phyloP scores from a whole-genome alignment of 768 basidiomycete genomes.

The Amanita rimosa region DNA sequence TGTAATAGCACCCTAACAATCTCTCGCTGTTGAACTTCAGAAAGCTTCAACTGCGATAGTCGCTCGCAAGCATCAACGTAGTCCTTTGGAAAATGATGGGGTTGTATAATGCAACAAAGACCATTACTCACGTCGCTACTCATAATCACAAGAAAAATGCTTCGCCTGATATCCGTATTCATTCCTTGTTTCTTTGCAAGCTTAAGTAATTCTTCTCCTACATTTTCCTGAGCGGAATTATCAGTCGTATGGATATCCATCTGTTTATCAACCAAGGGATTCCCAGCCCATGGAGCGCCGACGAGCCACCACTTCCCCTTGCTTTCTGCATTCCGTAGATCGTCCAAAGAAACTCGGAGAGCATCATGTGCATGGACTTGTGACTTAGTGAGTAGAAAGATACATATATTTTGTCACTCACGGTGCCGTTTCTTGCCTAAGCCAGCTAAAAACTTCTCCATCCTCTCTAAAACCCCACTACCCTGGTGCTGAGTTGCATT shows the following conservation, averaged over 20 bases:
- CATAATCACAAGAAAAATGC: slow-evolving; percentile 91
- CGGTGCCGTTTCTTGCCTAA: slow-evolving; percentile 71
- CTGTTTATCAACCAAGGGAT: slow-evolving; percentile 74
- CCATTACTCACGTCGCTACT: slow-evolving; percentile 70
- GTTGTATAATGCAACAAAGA: not conserved
- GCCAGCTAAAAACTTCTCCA: slow-evolving; percentile 80
- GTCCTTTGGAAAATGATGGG: slow-evolving; percentile 45
- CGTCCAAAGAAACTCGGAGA: slow-evolving; percentile 74
- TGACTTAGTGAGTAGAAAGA: not conserved
- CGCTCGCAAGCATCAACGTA: slow-evolving; percentile 93
- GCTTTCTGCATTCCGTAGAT: slow-evolving; percentile 72
- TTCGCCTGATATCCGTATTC: slow-evolving; percentile 92
- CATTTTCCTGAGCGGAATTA: slow-evolving; percentile 16
- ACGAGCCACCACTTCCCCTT: slow-evolving; percentile 99
- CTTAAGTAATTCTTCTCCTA: slow-evolving; percentile 40
- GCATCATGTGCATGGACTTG: slow-evolving; percentile 78
- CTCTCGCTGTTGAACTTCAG: slow-evolving; percentile 88
- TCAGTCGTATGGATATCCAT: slow-evolving; percentile 18
- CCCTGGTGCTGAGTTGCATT: slow-evolving; percentile 57
- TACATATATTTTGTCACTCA: slow-evolving; percentile 17
- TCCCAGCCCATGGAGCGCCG: slow-evolving; percentile 91
- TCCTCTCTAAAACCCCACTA: slow-evolving; percentile 64
- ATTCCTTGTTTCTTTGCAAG: slow-evolving; percentile 94
- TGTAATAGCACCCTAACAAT: slow-evolving; percentile 88
- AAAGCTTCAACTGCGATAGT: slow-evolving; percentile 72